Evolutionary conservation across 441 rosid species (phyloP).

Genomic region (Brassica balearica): DNA sequence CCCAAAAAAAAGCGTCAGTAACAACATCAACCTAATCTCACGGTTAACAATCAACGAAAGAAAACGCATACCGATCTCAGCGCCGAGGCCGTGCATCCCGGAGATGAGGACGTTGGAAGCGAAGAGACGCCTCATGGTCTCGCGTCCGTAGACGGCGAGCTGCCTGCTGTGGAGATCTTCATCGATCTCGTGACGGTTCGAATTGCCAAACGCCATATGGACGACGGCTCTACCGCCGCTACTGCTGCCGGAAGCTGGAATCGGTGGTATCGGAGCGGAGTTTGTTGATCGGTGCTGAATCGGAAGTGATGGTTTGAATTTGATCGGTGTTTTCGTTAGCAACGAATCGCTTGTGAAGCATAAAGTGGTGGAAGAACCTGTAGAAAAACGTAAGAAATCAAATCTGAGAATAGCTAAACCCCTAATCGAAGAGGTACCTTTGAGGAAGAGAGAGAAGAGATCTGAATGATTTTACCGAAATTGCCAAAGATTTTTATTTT

Average conservation of each 20-base stretch:
- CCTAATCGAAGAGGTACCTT: conserved; percentile 40
- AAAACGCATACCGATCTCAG: conserved; percentile 69
- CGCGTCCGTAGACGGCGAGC: conserved; percentile 95
- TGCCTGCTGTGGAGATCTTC: conserved; percentile 97
- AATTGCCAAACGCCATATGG: conserved; percentile 70
- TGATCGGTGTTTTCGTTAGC: conserved; percentile 39
- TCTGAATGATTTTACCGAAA: conserved; percentile 31
- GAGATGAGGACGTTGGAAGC: conserved; percentile 81
- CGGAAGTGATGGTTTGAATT: conserved; percentile 20
- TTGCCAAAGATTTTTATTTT: conserved; percentile 20
- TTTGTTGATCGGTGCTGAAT: conserved; percentile 51
- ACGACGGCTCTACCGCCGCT: conserved; percentile 8
- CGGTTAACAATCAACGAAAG: too few species aligned
- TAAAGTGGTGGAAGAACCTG: conserved; percentile 42
- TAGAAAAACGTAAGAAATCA: too few species aligned
- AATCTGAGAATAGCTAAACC: conserved; percentile 12
- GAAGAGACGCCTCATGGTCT: conserved; percentile 88
- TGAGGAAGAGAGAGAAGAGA: conserved; percentile 30
- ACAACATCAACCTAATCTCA: background rate
- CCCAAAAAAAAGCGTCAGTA: background rate
- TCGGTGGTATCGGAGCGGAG: conserved; percentile 44
- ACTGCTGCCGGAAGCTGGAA: background rate
- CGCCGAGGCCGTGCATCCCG: conserved; percentile 91
- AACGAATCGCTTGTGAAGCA: conserved; percentile 66
- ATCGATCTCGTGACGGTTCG: conserved; percentile 71